Base-by-base conservation (phyloP, 2,329 filamentous ascomycete species). In the Aspergillus versicolor region DNA sequence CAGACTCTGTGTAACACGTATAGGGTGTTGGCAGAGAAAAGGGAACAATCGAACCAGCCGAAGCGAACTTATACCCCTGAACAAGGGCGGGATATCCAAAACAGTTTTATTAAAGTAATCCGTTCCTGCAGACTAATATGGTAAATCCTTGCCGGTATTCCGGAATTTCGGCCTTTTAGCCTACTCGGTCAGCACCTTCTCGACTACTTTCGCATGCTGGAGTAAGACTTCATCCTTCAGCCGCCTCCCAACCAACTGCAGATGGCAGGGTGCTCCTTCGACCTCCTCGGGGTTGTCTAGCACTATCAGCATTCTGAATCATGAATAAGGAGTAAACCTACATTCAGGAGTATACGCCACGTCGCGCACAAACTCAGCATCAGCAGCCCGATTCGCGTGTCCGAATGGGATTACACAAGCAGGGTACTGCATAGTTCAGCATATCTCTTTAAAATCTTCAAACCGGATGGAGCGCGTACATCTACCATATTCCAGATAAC, bases 161-260 rank as follows among this genome's bases (percentile, higher is more conserved):
- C 9, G 22, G 22, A 3, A 9, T 8, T 30, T 21, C 8, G 40
- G 24, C 0, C 24, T 9, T 3, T 27, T 7, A 41, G 17, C 48
- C 37, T 42, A 46, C n/a, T 54, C 17, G 11, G 9, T 22, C 37
- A 64, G 30, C 1, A 59, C 40, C 19, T 40, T 43, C 43, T 67
- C 63, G 2, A 67, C 54, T 1, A 63, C 30, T 30, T 43, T 58
- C 4, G 64, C 63, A 32, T 66, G 57, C 9, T 62, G 61, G 4
- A 64, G 17, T 17, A 67, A 37, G 4, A 38, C 17, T 38, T 68
- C 65, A 21, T 68, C 65, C 37, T 64, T 64, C 42, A 67, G 51
- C 9, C 62, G 62, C n/a, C 64, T 54, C 1, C 64, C 65, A 6
- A 65, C 59, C 2, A 68, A 32, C 53, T 69, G 66, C 17, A 68